A percentile compares a stretch with the other conserved stretches of the same genome.
phyloP scores from a whole-genome alignment of 163 green algal species.

The Scenedesmus sp. region DNA sequence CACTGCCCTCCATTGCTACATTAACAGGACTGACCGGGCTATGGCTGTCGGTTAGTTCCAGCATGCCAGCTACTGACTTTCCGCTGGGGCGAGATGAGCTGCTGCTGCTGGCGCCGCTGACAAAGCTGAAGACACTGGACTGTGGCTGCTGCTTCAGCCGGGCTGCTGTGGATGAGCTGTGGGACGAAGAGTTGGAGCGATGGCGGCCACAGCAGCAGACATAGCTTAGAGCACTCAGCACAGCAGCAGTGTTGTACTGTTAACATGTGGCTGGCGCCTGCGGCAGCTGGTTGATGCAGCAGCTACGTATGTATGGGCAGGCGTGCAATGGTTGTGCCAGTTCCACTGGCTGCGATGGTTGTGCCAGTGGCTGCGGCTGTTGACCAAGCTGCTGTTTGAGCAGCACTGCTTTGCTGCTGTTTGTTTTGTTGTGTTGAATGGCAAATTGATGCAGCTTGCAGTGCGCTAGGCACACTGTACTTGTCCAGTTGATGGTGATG shows the following conservation, averaged over 20 bases:
- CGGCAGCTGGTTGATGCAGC: not conserved
- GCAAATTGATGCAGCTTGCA: too few relatives aligned
- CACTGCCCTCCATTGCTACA: not conserved
- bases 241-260: not conserved
- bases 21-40: not conserved
- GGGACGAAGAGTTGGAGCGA: not conserved
- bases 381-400: too few relatives aligned
- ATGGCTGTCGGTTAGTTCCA: too few relatives aligned
- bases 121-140: not conserved
- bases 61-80: not conserved
- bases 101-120: not conserved
- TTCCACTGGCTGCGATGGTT: too few relatives aligned
- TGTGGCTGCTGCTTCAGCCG: not conserved
- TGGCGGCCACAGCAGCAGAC: not conserved
- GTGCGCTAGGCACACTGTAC: too few relatives aligned
- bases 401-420: too few relatives aligned
- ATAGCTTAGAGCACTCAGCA: not conserved
- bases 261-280: not conserved
- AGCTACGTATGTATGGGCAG: too few relatives aligned
- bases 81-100: not conserved
- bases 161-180: not conserved
- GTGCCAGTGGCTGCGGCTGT: too few relatives aligned
- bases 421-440: too few relatives aligned
- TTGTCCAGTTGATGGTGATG: too few relatives aligned
- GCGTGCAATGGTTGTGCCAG: too few relatives aligned